Base-by-base conservation (phyloP, 2,329 filamentous ascomycete genomes). In the Coniella lustricola region DNA sequence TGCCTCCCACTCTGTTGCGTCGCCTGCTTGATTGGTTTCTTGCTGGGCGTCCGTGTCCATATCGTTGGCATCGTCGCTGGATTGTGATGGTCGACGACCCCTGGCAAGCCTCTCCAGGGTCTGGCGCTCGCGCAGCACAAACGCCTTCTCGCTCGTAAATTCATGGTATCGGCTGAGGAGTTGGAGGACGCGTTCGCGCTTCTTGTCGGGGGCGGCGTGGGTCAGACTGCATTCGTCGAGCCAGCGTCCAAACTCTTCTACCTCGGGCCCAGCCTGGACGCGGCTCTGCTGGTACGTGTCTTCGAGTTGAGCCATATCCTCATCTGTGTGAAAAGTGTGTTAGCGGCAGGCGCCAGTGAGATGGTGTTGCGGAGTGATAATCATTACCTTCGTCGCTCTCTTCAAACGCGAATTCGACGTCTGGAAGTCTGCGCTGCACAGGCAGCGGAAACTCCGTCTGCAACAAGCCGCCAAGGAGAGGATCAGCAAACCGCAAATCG, bases 191-290 rank as follows among this genome's bases (percentile, higher is more conserved):
- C 82, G 77, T 40, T 78, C 75, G 60, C 80, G 79, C 61, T 77
- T 74, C 50, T 85, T 79, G 25, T 74, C 63, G 55, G 67, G 54
- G 52, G 70, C 61, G 55, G 73, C 66, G 59, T 71, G 58, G 64
- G 74, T 57, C 59, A 82, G 67, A 71, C 76, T 64, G 56, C 90
- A 91, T 47, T 81, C 77, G 67, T 96, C 90, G 18, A 96, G 76
- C 44, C 81, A 79, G 61, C 86, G 84, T 33, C 90, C 90, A 62
- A 96, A 96, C 38, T 81, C 77, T 67, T 95, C 89, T 51, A 95
- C 87, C 66, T 95, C 89, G 53, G 83, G 81, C 44, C 86, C 85
- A 29, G 87, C 81, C 37, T 79, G 76, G 56, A 87, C 79, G 50
- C 54, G 51, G 54, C 48, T 56, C 43, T 60, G 53, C 44, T 61